Evolutionary conservation across 164 flowering plant species (phyloP), one percentile per base, ranked within the genome.

Genomic region (Houttuynia cordata): DNA sequence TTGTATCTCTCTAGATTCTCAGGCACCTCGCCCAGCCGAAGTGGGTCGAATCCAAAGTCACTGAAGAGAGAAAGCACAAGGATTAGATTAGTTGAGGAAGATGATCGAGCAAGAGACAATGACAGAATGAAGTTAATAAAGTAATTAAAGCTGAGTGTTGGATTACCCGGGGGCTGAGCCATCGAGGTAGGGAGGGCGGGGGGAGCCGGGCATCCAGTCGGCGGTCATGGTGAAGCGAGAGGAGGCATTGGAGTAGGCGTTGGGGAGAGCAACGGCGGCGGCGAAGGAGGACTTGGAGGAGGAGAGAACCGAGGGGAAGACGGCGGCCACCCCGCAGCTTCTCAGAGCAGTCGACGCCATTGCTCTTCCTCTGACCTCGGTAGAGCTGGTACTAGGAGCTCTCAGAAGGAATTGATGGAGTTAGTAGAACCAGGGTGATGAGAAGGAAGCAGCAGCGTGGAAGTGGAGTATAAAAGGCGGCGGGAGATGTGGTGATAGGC

Each of bases 121-220:
- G 0, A 13, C 12, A 4, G 6, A 59, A n/a, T n/a, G n/a, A n/a
- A n/a, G n/a, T n/a, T n/a, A n/a, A n/a, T n/a, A n/a, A n/a, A n/a
- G n/a, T n/a, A n/a, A n/a, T n/a, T n/a, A n/a, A n/a, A 13, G 22
- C 6, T 13, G 14, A 42, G 1, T 15, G 50, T 8, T 4, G 1
- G 10, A 3, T 62, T 30, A 93, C 99, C 97, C 99, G 7, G 99
- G 99, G 0, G 99, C 96, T 0, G 99, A 93, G 50, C 99, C 99
- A 45, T 93, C 99, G 21, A 93, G 96, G 79, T 93, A 79, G 42
- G 99, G 77, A 0, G 99, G 99, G 4, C 99, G 83, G 24, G 99
- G 99, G 76, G 84, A 78, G 53, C 99, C 99, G 10, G 99, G 99
- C 97, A 93, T 90, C 99, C 99, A 90, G 0, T 93, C 92, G 21